These are phyloP conservation scores for Metschnikowia koreensis DNA, from an alignment of 805 yeast genomes.

Conservation along the genomic window DNA sequence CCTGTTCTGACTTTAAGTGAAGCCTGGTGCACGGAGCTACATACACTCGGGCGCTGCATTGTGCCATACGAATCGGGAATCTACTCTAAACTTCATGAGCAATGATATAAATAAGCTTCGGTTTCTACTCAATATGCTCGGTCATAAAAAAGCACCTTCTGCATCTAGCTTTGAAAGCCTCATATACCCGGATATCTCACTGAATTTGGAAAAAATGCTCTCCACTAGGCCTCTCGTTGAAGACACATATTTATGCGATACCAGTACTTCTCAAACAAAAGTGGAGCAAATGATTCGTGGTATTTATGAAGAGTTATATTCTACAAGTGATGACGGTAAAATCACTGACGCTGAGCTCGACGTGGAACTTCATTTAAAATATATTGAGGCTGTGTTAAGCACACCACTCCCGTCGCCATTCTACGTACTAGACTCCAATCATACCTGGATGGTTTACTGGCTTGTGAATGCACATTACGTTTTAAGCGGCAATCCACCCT, in stretches of 20 bases:
- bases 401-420: slow-evolving; percentile 51
- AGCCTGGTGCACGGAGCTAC: slow-evolving; percentile 4
- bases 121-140: slow-evolving; percentile 12
- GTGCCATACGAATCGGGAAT: slow-evolving; percentile 9
- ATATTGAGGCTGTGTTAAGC: slow-evolving; percentile 39
- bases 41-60: slow-evolving; percentile 4
- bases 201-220: slow-evolving; percentile 12
- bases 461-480: slow-evolving; percentile 46
- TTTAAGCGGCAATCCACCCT: slow-evolving; percentile 15
- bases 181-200: slow-evolving; percentile 8
- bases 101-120: slow-evolving; percentile 9
- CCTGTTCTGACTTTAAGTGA: neutral
- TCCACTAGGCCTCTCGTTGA: slow-evolving; percentile 12
- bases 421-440: slow-evolving; percentile 76
- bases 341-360: slow-evolving; percentile 13
- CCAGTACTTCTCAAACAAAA: slow-evolving; percentile 38
- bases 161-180: slow-evolving; percentile 18
- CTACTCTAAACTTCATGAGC: slow-evolving; percentile 4
- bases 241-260: slow-evolving; percentile 29
- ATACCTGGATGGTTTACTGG: slow-evolving; percentile 92
- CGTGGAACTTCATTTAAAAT: slow-evolving; percentile 41
- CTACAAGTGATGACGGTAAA: slow-evolving; percentile 5
- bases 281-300: slow-evolving; percentile 26
- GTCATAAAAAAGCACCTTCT: slow-evolving; percentile 4
- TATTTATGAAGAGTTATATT: slow-evolving; percentile 28